These are phyloP conservation scores for Puccinia hordei DNA, from an alignment of 1,284 basidiomycete genomes.

Conservation along the genomic window DNA sequence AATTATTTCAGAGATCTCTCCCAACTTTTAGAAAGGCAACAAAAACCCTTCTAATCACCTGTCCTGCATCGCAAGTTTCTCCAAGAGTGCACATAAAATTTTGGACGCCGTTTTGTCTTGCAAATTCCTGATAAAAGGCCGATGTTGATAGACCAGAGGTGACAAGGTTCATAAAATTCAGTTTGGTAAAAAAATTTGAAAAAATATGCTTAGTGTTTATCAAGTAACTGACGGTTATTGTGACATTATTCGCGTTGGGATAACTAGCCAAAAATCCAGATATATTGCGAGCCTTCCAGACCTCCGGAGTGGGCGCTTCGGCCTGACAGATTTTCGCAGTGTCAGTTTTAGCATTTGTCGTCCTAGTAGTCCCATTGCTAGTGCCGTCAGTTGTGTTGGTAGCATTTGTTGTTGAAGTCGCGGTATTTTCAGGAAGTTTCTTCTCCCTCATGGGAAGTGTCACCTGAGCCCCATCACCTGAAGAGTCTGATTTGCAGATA, in stretches of 20 bases:
- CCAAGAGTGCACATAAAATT: constrained; percentile 34
- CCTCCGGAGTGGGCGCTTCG: constrained; percentile 17
- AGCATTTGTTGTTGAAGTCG: background rate
- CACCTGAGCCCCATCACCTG: background rate
- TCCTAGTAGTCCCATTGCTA: background rate
- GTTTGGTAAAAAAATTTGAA: background rate
- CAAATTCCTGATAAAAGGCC: constrained; percentile 4
- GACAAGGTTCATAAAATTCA: background rate
- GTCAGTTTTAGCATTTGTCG: background rate
- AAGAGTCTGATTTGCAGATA: background rate
- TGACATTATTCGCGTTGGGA: constrained; percentile 29
- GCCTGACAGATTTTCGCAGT: constrained; percentile 18
- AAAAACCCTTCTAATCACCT: constrained; percentile 13
- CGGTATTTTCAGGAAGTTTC: background rate
- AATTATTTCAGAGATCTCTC: too few relatives aligned
- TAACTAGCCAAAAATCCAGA: constrained; percentile 23
- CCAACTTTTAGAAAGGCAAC: background rate
- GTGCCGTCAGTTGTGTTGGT: background rate
- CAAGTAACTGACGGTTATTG: background rate
- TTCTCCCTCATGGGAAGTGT: background rate
- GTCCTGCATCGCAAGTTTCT: constrained; percentile 42
- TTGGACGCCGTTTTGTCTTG: background rate
- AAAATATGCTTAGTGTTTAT: background rate
- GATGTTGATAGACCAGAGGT: too few relatives aligned
- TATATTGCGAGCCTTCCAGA: constrained; percentile 37